Evolutionary conservation across 129 eudicot genomes (phyloP), one percentile per base, ranked within the genome.

Genomic region (Lonicera japonica): DNA sequence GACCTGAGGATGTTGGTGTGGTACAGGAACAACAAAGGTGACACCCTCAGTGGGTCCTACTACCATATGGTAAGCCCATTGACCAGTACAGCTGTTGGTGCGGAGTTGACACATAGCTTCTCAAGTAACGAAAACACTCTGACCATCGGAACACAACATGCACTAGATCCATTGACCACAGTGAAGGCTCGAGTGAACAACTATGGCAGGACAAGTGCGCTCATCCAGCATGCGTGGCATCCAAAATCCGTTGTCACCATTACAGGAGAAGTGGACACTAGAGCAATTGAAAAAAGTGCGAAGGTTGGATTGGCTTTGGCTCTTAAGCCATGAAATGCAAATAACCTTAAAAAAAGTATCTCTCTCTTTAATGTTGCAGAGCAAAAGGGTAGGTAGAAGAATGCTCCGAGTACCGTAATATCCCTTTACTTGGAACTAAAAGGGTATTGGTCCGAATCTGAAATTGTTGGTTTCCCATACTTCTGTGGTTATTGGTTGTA

Each of bases 191-290:
- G 86, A 47, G 89, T 86, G 57, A 67, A 90, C 86, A 90, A 80
- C 73, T 63, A 71, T 34, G 97, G 97, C 39, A 86, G 69, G 65
- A 95, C 83, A 61, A 90, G 90, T 55, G 95, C 95, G 64, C 84
- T 83, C 9, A 64, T 90, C 74, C 97, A 90, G 83, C 97, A 90
- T 36, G 84, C 79, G 46, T 90, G 91, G 95, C 86, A 83, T 58
- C 95, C 88, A 11, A 90, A 78, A 51, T 83, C 92, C 15, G 56
- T 83, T 50, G 66, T 86, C 73, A 86, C 97, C 21, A 78, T 90
- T 18, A 86, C 97, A 0, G 97, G 95, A 23, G 97, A 86, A 66
- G 97, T 90, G 56, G 97, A 90, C 79, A 81, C 92, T 5, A 66
- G 75, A 73, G 95, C 95, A 1, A 76, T 86, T 16, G 97, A 90